These are phyloP conservation scores for Starmera dryadoides DNA, from an alignment of 805 yeast genomes.

Conservation along the genomic window DNA sequence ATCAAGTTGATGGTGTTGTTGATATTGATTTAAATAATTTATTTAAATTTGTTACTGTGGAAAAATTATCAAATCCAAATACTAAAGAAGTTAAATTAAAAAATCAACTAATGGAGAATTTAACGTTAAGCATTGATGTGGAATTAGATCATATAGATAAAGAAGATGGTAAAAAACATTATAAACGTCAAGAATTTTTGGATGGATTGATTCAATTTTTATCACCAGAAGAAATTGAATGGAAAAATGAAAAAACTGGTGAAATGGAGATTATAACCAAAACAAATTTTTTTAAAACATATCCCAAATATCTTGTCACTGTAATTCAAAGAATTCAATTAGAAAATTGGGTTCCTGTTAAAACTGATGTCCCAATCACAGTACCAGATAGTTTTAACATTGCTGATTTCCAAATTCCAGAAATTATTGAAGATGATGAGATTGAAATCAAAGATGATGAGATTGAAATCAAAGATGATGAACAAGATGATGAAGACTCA, in stretches of 20 bases:
- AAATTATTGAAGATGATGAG: conserved; percentile 33
- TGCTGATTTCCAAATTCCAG: conserved; percentile 34
- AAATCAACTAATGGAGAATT: conserved; percentile 48
- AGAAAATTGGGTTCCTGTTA: conserved; percentile 86
- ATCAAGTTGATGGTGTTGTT: conserved; percentile 47
- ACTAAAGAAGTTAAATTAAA: conserved; percentile 46
- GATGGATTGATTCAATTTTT: conserved; percentile 47
- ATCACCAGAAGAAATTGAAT: conserved; percentile 51
- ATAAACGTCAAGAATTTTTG: conserved; percentile 28
- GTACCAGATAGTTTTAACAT: conserved; percentile 43
- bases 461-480: conserved; percentile 23
- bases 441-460: conserved; percentile 19
- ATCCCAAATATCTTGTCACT: conserved; percentile 64
- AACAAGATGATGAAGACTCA: conserved; percentile 18
- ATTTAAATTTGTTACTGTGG: conserved; percentile 60
- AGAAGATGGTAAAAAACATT: conserved; percentile 38
- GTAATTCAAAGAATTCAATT: conserved; percentile 76
- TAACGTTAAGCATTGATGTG: conserved; percentile 53
- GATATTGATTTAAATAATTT: conserved; percentile 30
- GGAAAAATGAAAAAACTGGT: conserved; percentile 15
- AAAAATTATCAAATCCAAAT: conserved; percentile 48
- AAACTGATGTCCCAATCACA: conserved; percentile 65
- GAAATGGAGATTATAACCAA: conserved; percentile 28
- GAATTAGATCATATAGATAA: conserved; percentile 26
- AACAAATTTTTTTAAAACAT: conserved; percentile 44